These are phyloP conservation scores for Pestalotiopsis sp. DNA, from an alignment of 2,329 filamentous ascomycete genomes.

Conservation along the genomic window DNA sequence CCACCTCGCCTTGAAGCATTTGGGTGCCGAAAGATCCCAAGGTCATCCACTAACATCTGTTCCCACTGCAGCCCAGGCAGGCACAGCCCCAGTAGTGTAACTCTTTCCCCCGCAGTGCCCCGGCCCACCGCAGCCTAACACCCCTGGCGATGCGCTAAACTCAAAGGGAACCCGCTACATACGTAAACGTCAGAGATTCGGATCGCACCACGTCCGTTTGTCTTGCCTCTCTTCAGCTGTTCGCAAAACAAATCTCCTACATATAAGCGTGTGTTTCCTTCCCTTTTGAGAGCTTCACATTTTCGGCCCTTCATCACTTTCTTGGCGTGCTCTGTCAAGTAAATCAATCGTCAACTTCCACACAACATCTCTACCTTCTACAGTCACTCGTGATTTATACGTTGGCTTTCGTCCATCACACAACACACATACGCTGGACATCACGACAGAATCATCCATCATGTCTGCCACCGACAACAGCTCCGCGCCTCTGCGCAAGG, in stretches of 20 bases:
- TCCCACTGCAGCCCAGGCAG: not conserved
- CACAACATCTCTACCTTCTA: not conserved
- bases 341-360: not conserved
- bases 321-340: not conserved
- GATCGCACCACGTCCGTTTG: conserved; percentile 4
- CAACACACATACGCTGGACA: not conserved
- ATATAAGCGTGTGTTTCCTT: conserved; percentile 7
- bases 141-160: conserved; percentile 2
- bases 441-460: not conserved
- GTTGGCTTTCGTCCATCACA: not conserved
- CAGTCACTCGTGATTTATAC: not conserved
- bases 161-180: not conserved
- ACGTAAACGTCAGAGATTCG: conserved; percentile 11
- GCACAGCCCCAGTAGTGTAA: not conserved
- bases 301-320: not conserved
- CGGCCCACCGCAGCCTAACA: not conserved
- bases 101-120: not conserved
- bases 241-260: not conserved
- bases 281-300: not conserved
- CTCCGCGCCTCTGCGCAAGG: conserved; percentile 13
- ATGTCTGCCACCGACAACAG: conserved; percentile 11
- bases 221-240: not conserved
- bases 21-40: not conserved
- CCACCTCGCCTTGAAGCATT: not conserved
- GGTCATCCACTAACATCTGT: not conserved